Base-by-base conservation (phyloP, 352 stramenopile genomes). In the Pythium aquatile region DNA sequence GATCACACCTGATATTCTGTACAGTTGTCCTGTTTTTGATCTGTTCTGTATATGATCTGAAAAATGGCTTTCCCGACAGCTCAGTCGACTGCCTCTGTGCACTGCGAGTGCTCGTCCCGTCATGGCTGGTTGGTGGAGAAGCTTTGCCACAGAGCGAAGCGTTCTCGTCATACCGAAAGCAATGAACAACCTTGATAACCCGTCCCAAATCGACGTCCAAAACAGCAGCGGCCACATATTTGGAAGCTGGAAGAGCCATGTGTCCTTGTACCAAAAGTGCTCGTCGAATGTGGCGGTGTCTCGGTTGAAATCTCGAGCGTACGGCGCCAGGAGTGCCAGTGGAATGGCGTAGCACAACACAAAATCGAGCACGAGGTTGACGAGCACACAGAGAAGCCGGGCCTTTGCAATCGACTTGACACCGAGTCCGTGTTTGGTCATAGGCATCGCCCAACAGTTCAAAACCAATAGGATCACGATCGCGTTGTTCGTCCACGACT, bases 391-490 rank as follows among this genome's bases (percentile, higher is more conserved):
- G 17, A 66, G 39, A 30, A 73, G 28, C 1, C 60, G 57, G 1
- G 52, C 51, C 1, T 9, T n/a, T 1, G 35, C 65, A 2, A 47
- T 13, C 3, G 33, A 57, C 32, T 37, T 37, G 0, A 29, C 44
- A 2, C 35, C 52, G 17, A 37, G 11, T 9, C 40, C 10, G 6
- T 55, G 46, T 11, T 68, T 53, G 56, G 70, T 60, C 13, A 76
- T 32, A 8, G 65, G 66, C 6, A 58, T 73, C 29, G 61, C 44
- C 69, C 64, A 75, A 60, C 70, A 73, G 47, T 77, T 75, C 26
- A 66, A 33, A 37, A 73, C 65, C 17, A 76, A 56, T n/a, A 70
- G 35, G 4, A 47, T 28, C 14, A 69, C 63, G 24, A 72, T 49
- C 30, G 59, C 49, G 10, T 32, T 60, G 48, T 72, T 74, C 63